phyloP scores from a whole-genome alignment of 2,329 filamentous ascomycete species.

The Xylaria sp. region DNA sequence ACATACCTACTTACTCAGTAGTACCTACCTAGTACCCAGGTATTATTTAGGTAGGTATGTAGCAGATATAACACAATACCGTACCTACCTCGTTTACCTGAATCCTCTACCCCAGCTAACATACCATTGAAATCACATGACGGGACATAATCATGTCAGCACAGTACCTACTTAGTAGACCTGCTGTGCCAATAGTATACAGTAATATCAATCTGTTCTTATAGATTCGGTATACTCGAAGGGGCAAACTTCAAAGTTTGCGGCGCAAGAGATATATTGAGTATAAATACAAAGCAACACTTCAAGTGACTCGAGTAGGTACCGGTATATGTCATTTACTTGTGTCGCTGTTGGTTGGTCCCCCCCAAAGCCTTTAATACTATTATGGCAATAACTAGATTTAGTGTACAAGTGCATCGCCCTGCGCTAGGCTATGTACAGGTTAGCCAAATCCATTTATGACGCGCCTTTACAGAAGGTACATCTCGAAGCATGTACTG shows the following conservation, averaged over 20 bases:
- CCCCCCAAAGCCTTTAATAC: too few species aligned
- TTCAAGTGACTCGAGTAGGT: too few species aligned
- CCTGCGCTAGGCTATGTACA: background rate
- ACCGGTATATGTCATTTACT: background rate
- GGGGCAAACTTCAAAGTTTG: background rate
- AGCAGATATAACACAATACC: conserved; percentile 4
- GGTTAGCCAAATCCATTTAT: background rate
- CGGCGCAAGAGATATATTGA: background rate
- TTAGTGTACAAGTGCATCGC: background rate
- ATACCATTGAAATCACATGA: conserved; percentile 29
- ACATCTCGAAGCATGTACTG: background rate
- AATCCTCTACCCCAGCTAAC: background rate
- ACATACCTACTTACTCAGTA: conserved; percentile 8
- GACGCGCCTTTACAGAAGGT: background rate
- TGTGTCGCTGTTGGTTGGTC: too few species aligned
- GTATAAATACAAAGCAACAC: background rate
- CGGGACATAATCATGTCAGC: conserved; percentile 9
- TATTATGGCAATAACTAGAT: background rate
- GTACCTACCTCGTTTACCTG: background rate
- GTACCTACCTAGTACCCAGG: too few species aligned
- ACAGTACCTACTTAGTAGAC: background rate
- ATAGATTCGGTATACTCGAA: background rate
- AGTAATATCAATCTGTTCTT: background rate
- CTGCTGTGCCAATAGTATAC: conserved; percentile 4
- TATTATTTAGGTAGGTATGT: background rate